These are phyloP conservation scores for Fragaria nilgerrensis DNA, from an alignment of 306 rosid species.

Conservation along the genomic window DNA sequence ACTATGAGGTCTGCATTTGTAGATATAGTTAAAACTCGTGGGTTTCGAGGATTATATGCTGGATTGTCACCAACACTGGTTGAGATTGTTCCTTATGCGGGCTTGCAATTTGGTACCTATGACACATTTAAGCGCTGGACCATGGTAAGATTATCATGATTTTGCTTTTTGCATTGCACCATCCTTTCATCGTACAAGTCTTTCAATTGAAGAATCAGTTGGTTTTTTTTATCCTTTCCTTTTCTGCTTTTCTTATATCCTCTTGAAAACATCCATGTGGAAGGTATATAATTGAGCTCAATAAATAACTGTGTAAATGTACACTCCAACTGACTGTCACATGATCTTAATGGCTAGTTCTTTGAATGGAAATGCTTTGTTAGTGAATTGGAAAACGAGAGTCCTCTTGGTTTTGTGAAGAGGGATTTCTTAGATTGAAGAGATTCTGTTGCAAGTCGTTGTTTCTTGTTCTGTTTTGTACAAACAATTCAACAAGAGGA, in stretches of 20 bases:
- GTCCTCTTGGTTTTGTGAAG: neutral
- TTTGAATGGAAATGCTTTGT: neutral
- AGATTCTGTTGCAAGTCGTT: neutral
- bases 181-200: neutral
- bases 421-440: neutral
- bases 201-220: neutral
- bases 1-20: conserved; percentile 84
- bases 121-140: conserved; percentile 96
- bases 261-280: neutral
- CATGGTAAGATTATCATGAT: conserved; percentile 44
- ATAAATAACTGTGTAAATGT: neutral
- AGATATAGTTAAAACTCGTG: conserved; percentile 64
- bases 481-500: neutral
- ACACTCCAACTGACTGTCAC: neutral
- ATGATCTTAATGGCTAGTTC: neutral
- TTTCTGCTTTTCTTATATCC: neutral
- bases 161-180: neutral
- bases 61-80: conserved; percentile 92
- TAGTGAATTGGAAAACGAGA: neutral
- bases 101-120: conserved; percentile 89
- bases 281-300: neutral
- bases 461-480: neutral
- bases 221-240: neutral
- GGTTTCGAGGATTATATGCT: conserved; percentile 75
- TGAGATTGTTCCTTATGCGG: conserved; percentile 97